Conservation (phyloP, 2,329 filamentous ascomycete genomes). For the Golovinomyces cichoracearum region DNA sequence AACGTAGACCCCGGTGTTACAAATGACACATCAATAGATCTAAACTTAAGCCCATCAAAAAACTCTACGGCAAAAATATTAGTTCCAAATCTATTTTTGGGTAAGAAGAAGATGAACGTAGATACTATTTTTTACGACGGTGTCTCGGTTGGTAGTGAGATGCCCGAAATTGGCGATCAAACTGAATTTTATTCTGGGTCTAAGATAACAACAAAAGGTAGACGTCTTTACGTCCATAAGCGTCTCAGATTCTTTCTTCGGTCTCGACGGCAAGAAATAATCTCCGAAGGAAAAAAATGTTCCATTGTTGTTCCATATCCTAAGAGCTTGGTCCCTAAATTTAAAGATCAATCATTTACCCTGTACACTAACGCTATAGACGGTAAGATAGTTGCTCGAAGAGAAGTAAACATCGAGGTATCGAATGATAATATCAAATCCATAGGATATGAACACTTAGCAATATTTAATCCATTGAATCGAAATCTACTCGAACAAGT, state of each 20-base stretch:
- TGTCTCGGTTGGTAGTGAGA: conserved; percentile 11
- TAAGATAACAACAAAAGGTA: conserved; percentile 18
- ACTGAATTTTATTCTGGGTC: conserved; percentile 8
- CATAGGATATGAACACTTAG: conserved; percentile 1
- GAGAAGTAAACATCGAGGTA: conserved; percentile 6
- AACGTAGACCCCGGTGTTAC: not conserved
- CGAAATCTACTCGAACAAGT: conserved; percentile 3
- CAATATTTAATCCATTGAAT: conserved; percentile 5
- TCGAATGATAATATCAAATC: not conserved
- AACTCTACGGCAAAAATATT: not conserved
- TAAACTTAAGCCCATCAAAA: not conserved
- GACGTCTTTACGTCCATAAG: conserved; percentile 20
- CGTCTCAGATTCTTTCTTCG: conserved; percentile 20
- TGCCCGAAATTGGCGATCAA: conserved; percentile 10
- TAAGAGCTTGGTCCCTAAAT: conserved; percentile 5
- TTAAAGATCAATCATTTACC: conserved; percentile 14
- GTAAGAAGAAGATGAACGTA: conserved; percentile 16
- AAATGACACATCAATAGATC: no score
- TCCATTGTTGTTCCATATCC: conserved; percentile 13
- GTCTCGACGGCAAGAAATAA: conserved; percentile 4
- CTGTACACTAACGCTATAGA: conserved; percentile 8
- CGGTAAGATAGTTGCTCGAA: conserved; percentile 7
- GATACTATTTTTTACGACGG: conserved; percentile 20
- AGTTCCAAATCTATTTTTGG: conserved; percentile 15
- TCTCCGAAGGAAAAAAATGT: conserved; percentile 5